Percentiles rank a stretch among this genome's conserved stretches.
These are phyloP conservation scores for Xylaria bambusicola DNA, from an alignment of 495 filamentous ascomycete species.

Conservation along the genomic window DNA sequence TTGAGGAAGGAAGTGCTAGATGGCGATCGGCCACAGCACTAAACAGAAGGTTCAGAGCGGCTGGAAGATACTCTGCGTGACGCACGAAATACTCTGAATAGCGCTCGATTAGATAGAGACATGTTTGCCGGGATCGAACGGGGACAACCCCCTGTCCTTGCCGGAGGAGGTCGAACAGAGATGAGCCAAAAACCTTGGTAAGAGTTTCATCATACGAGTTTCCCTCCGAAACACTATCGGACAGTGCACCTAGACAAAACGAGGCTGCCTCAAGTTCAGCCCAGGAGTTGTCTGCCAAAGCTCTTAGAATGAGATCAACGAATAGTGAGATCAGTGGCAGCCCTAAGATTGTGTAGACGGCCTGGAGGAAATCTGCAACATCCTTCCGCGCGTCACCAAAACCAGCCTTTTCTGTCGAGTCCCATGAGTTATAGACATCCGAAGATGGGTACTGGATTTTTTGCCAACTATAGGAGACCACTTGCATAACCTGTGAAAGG, in stretches of 20 bases:
- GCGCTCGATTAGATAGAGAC: conserved; percentile 72
- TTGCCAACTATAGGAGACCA: conserved; percentile 59
- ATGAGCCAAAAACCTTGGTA: conserved; percentile 65
- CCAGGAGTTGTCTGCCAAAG: conserved; percentile 66
- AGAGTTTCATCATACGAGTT: conserved; percentile 66
- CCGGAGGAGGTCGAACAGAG: conserved; percentile 62
- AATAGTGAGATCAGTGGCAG: conserved; percentile 69
- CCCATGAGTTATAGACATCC: conserved; percentile 61
- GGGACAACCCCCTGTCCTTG: conserved; percentile 58
- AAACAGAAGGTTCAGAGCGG: conserved; percentile 81
- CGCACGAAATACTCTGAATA: conserved; percentile 83
- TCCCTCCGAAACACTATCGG: conserved; percentile 73
- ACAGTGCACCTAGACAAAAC: conserved; percentile 75
- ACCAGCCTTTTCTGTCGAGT: conserved; percentile 65
- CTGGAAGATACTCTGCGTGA: conserved; percentile 67
- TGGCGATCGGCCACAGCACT: conserved; percentile 65
- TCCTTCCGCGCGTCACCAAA: conserved; percentile 82
- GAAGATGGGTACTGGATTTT: conserved; percentile 64
- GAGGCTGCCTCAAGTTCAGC: conserved; percentile 75
- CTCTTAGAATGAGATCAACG: conserved; percentile 60
- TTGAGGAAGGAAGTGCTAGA: conserved; percentile 72
- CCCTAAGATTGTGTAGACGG: conserved; percentile 71
- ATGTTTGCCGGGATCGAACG: conserved; percentile 71
- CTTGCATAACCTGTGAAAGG: conserved; percentile 51
- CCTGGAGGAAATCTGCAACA: conserved; percentile 76